Percentiles rank a stretch among this genome's conserved stretches.
phyloP scores from a whole-genome alignment of 2,329 filamentous ascomycete species.

The Pseudocercospora cruenta region DNA sequence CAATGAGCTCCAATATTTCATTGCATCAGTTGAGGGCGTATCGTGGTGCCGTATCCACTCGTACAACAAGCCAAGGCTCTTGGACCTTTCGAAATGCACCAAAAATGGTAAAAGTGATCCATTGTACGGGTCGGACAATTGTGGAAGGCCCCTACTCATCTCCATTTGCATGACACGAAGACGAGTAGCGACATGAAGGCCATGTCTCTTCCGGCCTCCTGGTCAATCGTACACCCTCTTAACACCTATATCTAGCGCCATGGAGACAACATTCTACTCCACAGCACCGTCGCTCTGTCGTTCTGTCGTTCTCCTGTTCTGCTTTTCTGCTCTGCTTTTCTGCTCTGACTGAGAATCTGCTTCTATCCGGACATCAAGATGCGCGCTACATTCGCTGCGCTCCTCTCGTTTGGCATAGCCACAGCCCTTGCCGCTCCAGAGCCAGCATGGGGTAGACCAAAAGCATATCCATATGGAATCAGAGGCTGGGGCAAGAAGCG shows the following conservation, averaged over 20 bases:
- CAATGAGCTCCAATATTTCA: not conserved
- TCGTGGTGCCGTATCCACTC: not conserved
- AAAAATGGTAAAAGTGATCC: not conserved
- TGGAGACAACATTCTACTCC: not conserved
- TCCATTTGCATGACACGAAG: constrained; percentile 2
- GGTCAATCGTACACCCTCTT: not conserved
- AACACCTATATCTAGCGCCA: not conserved
- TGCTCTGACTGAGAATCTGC: not conserved
- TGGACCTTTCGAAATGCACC: not conserved
- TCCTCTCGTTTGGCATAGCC: not conserved
- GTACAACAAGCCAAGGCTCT: constrained; percentile 10
- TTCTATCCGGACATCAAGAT: not conserved
- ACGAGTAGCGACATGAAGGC: constrained; percentile 2
- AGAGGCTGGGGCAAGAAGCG: constrained; percentile 27
- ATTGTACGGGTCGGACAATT: not conserved
- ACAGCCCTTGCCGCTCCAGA: not conserved
- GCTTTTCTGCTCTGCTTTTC: not conserved
- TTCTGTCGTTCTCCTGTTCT: not conserved
- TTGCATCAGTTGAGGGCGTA: not conserved
- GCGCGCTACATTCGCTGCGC: not conserved
- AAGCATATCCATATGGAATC: constrained; percentile 12
- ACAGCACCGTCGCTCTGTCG: not conserved
- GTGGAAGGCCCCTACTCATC: constrained; percentile 1
- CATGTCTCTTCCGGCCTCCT: not conserved
- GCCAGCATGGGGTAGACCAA: constrained; percentile 3